Evolutionary conservation across 2,329 filamentous ascomycete genomes (phyloP), one percentile per base, ranked within the genome.

Genomic region (Phyllosticta paracitricarpa): DNA sequence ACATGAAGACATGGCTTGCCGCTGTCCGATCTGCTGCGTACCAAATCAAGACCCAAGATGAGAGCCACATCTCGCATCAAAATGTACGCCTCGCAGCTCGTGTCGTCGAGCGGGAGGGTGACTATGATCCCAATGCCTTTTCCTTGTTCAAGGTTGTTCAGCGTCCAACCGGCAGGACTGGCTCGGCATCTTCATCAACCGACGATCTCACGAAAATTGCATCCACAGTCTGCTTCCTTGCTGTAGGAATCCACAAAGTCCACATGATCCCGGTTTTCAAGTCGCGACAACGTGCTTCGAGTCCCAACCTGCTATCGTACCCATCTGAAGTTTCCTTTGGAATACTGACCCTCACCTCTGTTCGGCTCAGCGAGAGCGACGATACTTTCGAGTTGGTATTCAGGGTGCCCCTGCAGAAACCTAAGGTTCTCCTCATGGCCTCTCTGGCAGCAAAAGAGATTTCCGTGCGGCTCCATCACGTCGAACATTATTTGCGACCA

Each of bases 101-200:
- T 51, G 79, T 83, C 59, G 75, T 89, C 24, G 86, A 89, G 68
- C 78, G 82, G 62, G 84, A 87, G 64, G 78, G 82, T 61, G 87
- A 89, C 70, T 89, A 89, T 69, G 84, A 88, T 65, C 83, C 85
- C 33, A 76, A 81, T 30, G 82, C 84, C 64, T 89, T 88, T 70
- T 82, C 82, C 64, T 82, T 89, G 66, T 89, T 86, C 75, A 84
- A 85, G 63, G 85, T 88, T 8, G 84, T 88, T 26, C 82, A 86
- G 68, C 81, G 86, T 64, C 78, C 82, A n/a, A 73, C 79, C 12
- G 77, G 78, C 65, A 86, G 86, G 72, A 76, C 78, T 19, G 74
- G 76, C 33, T 76, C 78, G 35, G 77, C 82, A 59, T 80, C 84
- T 2, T 87, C 86, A 9, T 87, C 86, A 7, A 81, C 82, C 17